A percentile compares a stretch with the other conserved stretches of the same genome.
phyloP scores from a whole-genome alignment of 352 stramenopile genomes.

The Pythium grandisporangium region DNA sequence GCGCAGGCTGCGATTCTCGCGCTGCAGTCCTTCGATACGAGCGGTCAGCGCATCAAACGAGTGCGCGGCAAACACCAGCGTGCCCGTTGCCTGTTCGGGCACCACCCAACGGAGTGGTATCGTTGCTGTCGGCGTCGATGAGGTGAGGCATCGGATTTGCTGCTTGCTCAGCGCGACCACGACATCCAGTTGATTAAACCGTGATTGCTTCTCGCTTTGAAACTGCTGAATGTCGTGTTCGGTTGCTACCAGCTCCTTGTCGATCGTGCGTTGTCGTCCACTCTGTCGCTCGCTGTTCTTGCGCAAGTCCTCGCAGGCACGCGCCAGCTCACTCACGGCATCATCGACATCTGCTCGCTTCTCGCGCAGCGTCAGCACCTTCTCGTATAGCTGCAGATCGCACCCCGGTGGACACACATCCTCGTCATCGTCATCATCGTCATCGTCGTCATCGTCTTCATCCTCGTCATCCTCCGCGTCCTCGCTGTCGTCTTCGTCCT shows the following conservation, averaged over 20 bases:
- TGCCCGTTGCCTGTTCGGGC: slow-evolving; percentile 33
- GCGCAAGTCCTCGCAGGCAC: slow-evolving; percentile 84
- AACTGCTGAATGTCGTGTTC: slow-evolving; percentile 87
- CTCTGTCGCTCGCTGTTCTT: slow-evolving; percentile 78
- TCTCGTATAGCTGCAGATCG: slow-evolving; percentile 87
- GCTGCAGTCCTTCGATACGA: slow-evolving; percentile 74
- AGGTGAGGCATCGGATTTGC: slow-evolving; percentile 66
- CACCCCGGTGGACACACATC: slow-evolving; percentile 86
- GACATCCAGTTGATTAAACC: slow-evolving; percentile 86
- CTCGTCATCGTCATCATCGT: slow-evolving; percentile 89
- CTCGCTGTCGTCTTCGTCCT: slow-evolving; percentile 67
- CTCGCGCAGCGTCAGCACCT: slow-evolving; percentile 87
- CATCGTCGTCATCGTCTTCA: slow-evolving; percentile 85
- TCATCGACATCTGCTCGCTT: slow-evolving; percentile 90
- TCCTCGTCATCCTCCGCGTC: slow-evolving; percentile 62
- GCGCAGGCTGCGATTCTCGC: slow-evolving; percentile 79
- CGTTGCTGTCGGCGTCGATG: slow-evolving; percentile 4
- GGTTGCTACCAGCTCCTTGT: slow-evolving; percentile 87
- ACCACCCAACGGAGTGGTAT: slow-evolving; percentile 20
- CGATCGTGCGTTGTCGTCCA: slow-evolving; percentile 82
- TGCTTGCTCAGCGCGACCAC: slow-evolving; percentile 63
- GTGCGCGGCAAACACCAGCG: slow-evolving; percentile 66
- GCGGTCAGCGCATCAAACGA: slow-evolving; percentile 49
- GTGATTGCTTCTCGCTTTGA: slow-evolving; percentile 91
- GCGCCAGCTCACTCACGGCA: slow-evolving; percentile 72